A percentile compares a stretch with the other conserved stretches of the same genome.
These are phyloP conservation scores for Hygrophorus russula DNA, from an alignment of 768 basidiomycete genomes.

Conservation along the genomic window DNA sequence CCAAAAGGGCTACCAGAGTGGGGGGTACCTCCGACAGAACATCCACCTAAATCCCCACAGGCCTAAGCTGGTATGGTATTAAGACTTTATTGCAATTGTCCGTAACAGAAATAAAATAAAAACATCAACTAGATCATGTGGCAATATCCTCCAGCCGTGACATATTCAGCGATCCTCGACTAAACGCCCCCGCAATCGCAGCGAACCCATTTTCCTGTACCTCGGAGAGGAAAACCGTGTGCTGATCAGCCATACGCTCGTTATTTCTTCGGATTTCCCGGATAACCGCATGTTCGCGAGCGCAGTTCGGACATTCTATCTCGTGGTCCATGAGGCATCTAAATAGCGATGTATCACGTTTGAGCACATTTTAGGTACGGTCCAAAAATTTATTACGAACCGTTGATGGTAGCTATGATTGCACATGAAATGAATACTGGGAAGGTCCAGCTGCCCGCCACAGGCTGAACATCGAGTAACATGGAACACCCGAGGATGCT, in stretches of 20 bases:
- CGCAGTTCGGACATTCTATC: slow-evolving; percentile 83
- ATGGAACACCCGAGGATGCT: slow-evolving; percentile 82
- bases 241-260: slow-evolving; percentile 70
- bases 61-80: slow-evolving; percentile 1
- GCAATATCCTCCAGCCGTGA: slow-evolving; percentile 23
- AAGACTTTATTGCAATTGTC: background rate
- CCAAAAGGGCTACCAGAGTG: slow-evolving; percentile 88
- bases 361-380: background rate
- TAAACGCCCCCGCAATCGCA: slow-evolving; percentile 60
- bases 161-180: slow-evolving; percentile 49
- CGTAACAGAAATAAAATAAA: background rate
- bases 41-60: slow-evolving; percentile 15
- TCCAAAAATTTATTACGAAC: slow-evolving; percentile 25
- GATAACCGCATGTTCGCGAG: slow-evolving; percentile 76
- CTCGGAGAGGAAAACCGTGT: slow-evolving; percentile 69
- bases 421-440: slow-evolving; percentile 96
- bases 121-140: background rate
- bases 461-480: slow-evolving; percentile 90
- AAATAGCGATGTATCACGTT: background rate
- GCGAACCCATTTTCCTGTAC: slow-evolving; percentile 65
- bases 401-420: slow-evolving; percentile 94
- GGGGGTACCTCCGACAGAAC: slow-evolving; percentile 72
- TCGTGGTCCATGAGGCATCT: slow-evolving; percentile 89
- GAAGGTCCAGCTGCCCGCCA: slow-evolving; percentile 82
- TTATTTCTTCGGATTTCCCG: slow-evolving; percentile 86